Percentiles rank a stretch among this genome's conserved stretches.
These are phyloP conservation scores for Candida endomychidarum DNA, from an alignment of 805 yeast species.

Conservation along the genomic window DNA sequence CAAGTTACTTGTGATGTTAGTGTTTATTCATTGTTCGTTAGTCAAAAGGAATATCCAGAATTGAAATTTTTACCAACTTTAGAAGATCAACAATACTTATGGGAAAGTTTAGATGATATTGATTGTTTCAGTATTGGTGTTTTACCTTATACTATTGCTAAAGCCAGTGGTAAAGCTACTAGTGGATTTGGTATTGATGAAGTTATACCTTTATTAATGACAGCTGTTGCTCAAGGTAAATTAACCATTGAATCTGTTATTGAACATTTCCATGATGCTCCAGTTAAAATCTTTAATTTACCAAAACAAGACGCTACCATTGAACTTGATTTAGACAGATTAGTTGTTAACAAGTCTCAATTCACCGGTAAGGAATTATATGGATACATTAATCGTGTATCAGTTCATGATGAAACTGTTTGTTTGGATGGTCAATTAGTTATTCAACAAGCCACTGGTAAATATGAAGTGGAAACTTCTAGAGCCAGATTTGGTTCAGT, in stretches of 20 bases:
- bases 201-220: conserved; percentile 75
- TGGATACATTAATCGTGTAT: conserved; percentile 90
- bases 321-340: conserved; percentile 81
- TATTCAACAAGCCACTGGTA: conserved; percentile 60
- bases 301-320: conserved; percentile 77
- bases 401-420: conserved; percentile 72
- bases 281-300: conserved; percentile 77
- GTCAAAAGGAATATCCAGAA: conserved; percentile 69
- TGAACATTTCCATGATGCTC: conserved; percentile 73
- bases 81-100: conserved; percentile 77
- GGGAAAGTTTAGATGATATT: conserved; percentile 69
- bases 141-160: conserved; percentile 71
- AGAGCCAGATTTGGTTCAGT: conserved; percentile 44
- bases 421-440: conserved; percentile 80
- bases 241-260: conserved; percentile 73
- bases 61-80: conserved; percentile 74
- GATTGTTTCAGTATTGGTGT: conserved; percentile 89
- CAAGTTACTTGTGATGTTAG: conserved; percentile 89
- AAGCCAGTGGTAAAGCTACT: conserved; percentile 58
- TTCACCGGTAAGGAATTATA: conserved; percentile 42
- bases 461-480: conserved; percentile 45
- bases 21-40: conserved; percentile 72
- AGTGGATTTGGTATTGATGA: conserved; percentile 66
- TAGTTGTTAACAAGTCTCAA: conserved; percentile 31
- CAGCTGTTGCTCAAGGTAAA: conserved; percentile 74